These are phyloP conservation scores for Byssochlamys sp. DNA, from an alignment of 2,329 filamentous ascomycete genomes.

Conservation along the genomic window DNA sequence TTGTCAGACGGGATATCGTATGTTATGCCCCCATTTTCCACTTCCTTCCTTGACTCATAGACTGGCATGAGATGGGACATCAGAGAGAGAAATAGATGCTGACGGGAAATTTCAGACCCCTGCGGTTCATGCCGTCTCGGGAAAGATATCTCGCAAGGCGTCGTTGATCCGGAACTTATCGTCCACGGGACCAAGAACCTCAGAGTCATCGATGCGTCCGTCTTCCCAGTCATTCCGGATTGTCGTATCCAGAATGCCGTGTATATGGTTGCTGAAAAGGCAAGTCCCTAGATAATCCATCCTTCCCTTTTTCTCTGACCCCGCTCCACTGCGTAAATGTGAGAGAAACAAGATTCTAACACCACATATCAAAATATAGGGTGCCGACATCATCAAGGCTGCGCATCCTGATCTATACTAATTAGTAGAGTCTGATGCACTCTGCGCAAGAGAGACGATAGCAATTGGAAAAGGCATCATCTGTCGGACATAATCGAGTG, in stretches of 20 bases:
- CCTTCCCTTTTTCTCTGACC: background rate
- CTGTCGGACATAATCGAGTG: too few species aligned
- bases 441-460: too few species aligned
- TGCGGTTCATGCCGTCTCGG: constrained; percentile 48
- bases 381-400: background rate
- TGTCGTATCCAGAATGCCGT: constrained; percentile 52
- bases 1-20: constrained; percentile 41
- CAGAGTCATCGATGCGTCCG: constrained; percentile 47
- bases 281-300: background rate
- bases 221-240: constrained; percentile 48
- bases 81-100: background rate
- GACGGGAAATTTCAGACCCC: constrained; percentile 29
- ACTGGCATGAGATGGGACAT: too few species aligned
- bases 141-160: constrained; percentile 18
- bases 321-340: too few species aligned
- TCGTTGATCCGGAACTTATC: constrained; percentile 41
- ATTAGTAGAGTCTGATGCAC: too few species aligned
- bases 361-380: background rate
- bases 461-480: too few species aligned
- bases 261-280: constrained; percentile 50
- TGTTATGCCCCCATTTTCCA: background rate
- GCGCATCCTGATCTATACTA: background rate
- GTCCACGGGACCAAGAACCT: constrained; percentile 48
- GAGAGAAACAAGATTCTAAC: background rate
- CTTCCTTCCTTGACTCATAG: background rate